Base-by-base conservation (phyloP, 169 alveolate genomes). In the Plasmodium falciparum region DNA sequence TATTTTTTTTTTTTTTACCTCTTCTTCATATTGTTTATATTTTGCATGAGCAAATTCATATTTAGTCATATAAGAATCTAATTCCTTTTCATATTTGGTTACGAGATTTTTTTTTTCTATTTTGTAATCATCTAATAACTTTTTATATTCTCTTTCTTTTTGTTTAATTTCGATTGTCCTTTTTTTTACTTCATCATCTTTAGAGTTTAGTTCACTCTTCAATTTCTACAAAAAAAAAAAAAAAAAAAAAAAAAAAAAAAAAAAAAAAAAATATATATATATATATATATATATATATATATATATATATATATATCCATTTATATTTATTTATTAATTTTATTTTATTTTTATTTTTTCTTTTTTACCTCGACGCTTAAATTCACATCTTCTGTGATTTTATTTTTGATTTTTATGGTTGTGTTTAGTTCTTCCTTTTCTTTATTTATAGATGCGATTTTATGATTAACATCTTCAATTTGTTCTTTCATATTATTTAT, bases 101-200 rank as follows among this genome's bases (percentile, higher is more conserved):
- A 83, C 69, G 56, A 83, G 20, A 63, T 49, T 83, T 47, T 67
- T 83, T 43, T 83, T 83, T 69, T 83, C 91, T 49, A n/a, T 69
- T 58, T 83, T 83, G 54, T 83, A 83, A 69, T 83, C 91, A 1
- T 83, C 91, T 29, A 83, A 49, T 20, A 83, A 49, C 13, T 69
- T 83, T 56, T 83, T 83, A 29, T 83, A 83, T n/a, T 83, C 91
- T 17, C 91, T 58, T 49, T 83, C 91, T 24, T 69, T 69, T 47
- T 83, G 69, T 12, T 83, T 83, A 33, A 83, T 33, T 33, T 83
- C 91, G 22, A 69, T 26, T 4, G 52, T 72, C 26, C 67, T 83
- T 62, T 63, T 83, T 62, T 83, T 83, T 50, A 69, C 65, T 56
- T 83, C 91, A 12, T 83, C 91, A 26, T 83, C 91, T 50, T 83